Evolutionary conservation across 352 stramenopile species (phyloP), one percentile per base, ranked within the genome.

Genomic region (Thalassiosira ordinaria): DNA sequence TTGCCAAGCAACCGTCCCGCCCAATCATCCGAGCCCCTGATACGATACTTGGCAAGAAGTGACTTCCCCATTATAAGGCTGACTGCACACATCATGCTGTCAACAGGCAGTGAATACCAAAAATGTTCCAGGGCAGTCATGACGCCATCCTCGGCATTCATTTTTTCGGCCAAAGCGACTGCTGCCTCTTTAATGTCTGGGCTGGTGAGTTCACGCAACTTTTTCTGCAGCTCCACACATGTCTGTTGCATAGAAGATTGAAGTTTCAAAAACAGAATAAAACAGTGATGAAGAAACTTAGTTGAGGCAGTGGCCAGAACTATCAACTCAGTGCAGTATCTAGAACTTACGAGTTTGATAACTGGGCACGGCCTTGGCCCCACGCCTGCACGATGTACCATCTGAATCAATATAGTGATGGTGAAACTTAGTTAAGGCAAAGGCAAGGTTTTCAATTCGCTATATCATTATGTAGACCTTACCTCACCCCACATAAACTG

Each of bases 401-500:
- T 95, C n/a, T n/a, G n/a, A n/a, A n/a, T n/a, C n/a, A n/a, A n/a
- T n/a, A n/a, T n/a, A n/a, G n/a, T n/a, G n/a, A n/a, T n/a, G n/a
- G n/a, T n/a, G n/a, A n/a, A n/a, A n/a, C n/a, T n/a, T n/a, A n/a
- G n/a, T n/a, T n/a, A n/a, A n/a, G n/a, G n/a, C n/a, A n/a, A n/a
- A n/a, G n/a, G n/a, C n/a, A n/a, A n/a, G n/a, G n/a, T n/a, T n/a
- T n/a, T n/a, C n/a, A n/a, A n/a, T n/a, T n/a, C n/a, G n/a, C n/a
- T n/a, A n/a, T n/a, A n/a, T n/a, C n/a, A n/a, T n/a, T n/a, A n/a
- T n/a, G n/a, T n/a, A n/a, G n/a, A n/a, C n/a, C n/a, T n/a, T n/a
- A n/a, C n/a, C 52, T 95, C 89, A 0, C 95, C 95, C 96, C 96
- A 98, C 75, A 98, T 98, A 29, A 90, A 93, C 76, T 98, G 96